Percentiles rank a stretch among this genome's conserved stretches.
Evolutionary conservation across 2,329 filamentous ascomycete genomes (phyloP).

Genomic region (Cladosporium velox): DNA sequence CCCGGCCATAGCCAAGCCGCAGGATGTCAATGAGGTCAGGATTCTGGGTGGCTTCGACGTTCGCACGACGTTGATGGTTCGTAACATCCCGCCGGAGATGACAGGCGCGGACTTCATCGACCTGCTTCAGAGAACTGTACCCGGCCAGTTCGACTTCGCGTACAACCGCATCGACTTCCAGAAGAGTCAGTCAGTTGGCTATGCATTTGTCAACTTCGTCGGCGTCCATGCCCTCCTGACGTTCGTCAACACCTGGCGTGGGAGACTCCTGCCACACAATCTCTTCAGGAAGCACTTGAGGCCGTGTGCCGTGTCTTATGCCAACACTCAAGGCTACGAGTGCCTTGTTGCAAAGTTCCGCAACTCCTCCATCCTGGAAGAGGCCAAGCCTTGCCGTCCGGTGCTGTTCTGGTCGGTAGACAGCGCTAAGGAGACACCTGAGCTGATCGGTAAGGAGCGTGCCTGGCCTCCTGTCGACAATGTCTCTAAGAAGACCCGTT

Average conservation of each 20-base stretch:
- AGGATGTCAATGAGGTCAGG: slow-evolving; percentile 41
- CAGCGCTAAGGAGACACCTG: slow-evolving; percentile 42
- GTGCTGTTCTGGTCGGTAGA: slow-evolving; percentile 67
- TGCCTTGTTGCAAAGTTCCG: slow-evolving; percentile 92
- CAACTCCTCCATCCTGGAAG: slow-evolving; percentile 94
- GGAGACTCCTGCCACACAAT: slow-evolving; percentile 61
- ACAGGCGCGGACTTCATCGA: slow-evolving; percentile 66
- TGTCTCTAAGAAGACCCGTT: slow-evolving; percentile 81
- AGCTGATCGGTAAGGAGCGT: slow-evolving; percentile 69
- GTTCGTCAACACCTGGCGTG: slow-evolving; percentile 57
- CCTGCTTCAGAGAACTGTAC: slow-evolving; percentile 75
- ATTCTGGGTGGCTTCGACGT: slow-evolving; percentile 49
- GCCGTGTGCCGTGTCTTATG: slow-evolving; percentile 87
- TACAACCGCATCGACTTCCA: slow-evolving; percentile 77
- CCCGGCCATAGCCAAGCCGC: slow-evolving; percentile 28
- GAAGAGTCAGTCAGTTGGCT: slow-evolving; percentile 71
- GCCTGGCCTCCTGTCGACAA: slow-evolving; percentile 80
- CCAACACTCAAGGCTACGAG: slow-evolving; percentile 93
- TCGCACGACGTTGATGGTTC: slow-evolving; percentile 73
- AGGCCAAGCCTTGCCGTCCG: slow-evolving; percentile 77
- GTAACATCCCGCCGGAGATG: slow-evolving; percentile 92
- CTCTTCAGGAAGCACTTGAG: slow-evolving; percentile 62
- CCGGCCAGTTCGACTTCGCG: slow-evolving; percentile 88
- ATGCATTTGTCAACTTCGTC: slow-evolving; percentile 95
- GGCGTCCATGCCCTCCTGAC: slow-evolving; percentile 74